Conservation (phyloP, 192 early-diverging fungal species). For the Backusella circina region DNA sequence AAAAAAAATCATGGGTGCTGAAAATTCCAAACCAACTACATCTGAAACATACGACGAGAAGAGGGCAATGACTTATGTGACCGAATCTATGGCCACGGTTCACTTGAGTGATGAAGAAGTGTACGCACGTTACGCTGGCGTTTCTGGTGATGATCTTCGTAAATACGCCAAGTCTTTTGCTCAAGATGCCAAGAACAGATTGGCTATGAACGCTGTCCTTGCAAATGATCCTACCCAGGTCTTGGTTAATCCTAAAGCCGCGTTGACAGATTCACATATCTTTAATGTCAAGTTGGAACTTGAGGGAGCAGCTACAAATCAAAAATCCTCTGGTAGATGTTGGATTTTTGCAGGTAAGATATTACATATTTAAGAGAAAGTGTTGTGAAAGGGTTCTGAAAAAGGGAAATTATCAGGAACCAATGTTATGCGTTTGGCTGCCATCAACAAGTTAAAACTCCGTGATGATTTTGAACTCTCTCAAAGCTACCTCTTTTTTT, state of each 20-base stretch:
- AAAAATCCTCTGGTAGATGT: conserved; percentile 73
- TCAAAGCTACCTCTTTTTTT: conserved; percentile 65
- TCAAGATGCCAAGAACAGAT: conserved; percentile 61
- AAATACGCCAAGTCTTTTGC: conserved; percentile 44
- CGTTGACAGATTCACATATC: conserved; percentile 49
- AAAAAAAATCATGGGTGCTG: not conserved
- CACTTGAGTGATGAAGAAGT: not conserved
- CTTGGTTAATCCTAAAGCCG: conserved; percentile 54
- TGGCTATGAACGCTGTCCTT: conserved; percentile 65
- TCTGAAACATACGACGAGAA: not conserved
- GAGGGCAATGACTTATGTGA: not conserved
- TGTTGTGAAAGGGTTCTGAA: not conserved
- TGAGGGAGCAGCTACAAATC: conserved; percentile 62
- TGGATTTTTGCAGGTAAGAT: conserved; percentile 75
- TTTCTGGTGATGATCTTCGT: conserved; percentile 20
- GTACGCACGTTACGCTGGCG: not conserved
- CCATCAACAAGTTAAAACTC: conserved; percentile 61
- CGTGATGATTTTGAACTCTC: conserved; percentile 74
- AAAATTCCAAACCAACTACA: not conserved
- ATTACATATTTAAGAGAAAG: not conserved
- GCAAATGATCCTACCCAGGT: conserved; percentile 53
- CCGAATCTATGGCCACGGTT: not conserved
- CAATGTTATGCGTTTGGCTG: conserved; percentile 64
- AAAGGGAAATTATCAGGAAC: conserved; percentile 13
- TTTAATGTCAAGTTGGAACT: conserved; percentile 53